phyloP scores from a whole-genome alignment of 768 basidiomycete species.

The Cytidiella melzeri region DNA sequence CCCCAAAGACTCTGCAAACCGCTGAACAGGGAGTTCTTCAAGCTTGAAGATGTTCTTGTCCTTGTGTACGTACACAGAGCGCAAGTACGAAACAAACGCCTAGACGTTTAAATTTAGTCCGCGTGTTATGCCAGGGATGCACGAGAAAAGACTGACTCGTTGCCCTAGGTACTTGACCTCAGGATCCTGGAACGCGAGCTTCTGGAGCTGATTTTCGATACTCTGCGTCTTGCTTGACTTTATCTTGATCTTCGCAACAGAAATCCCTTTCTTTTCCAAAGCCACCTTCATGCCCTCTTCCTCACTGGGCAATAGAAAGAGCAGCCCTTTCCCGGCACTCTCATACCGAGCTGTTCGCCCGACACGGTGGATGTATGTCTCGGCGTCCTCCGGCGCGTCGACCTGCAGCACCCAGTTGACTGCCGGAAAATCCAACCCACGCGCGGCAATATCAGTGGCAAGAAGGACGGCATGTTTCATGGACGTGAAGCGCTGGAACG shows the following conservation, averaged over 20 bases:
- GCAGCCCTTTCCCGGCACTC: conserved; percentile 77
- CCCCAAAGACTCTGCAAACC: conserved; percentile 85
- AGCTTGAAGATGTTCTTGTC: conserved; percentile 92
- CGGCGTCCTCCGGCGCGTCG: conserved; percentile 95
- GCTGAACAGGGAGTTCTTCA: conserved; percentile 71
- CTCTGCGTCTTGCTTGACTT: conserved; percentile 79
- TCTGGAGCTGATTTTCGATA: conserved; percentile 86
- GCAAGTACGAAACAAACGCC: conserved; percentile 95
- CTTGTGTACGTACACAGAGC: conserved; percentile 88
- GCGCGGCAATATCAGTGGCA: conserved; percentile 94
- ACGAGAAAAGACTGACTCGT: conserved; percentile 46
- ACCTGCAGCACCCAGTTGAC: conserved; percentile 97
- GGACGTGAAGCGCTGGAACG: conserved; percentile 79
- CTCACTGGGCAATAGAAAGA: conserved; percentile 85
- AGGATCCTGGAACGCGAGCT: conserved; percentile 88
- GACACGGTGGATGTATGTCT: conserved; percentile 96
- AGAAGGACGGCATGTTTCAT: conserved; percentile 83
- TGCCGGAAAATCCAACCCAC: conserved; percentile 93
- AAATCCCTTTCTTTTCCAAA: conserved; percentile 66
- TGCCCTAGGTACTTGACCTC: conserved; percentile 98
- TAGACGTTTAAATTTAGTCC: conserved; percentile 25
- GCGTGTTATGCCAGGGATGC: not conserved
- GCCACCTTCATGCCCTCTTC: conserved; percentile 83
- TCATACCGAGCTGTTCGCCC: conserved; percentile 94
- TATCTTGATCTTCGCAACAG: conserved; percentile 78